Conservation (phyloP, 1,284 basidiomycete genomes). For the Laetiporus sulphureus region DNA sequence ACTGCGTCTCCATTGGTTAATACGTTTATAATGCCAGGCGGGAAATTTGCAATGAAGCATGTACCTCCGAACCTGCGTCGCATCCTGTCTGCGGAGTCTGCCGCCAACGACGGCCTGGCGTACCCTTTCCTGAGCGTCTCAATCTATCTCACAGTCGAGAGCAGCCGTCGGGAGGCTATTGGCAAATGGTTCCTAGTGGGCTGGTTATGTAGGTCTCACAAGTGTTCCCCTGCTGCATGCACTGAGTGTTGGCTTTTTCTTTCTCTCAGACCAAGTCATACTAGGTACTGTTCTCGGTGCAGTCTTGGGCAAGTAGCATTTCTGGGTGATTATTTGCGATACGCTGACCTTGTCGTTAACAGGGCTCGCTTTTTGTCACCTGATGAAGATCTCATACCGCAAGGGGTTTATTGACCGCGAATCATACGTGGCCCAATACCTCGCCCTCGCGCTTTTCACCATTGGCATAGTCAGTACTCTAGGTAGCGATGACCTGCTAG, state of each 20-base stretch:
- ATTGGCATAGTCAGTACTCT: conserved; percentile 75
- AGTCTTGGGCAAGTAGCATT: conserved; percentile 47
- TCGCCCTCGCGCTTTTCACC: conserved; percentile 78
- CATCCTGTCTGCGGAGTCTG: conserved; percentile 88
- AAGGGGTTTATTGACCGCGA: conserved; percentile 84
- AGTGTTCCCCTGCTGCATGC: neutral
- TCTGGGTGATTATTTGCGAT: neutral
- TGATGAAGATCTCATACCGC: conserved; percentile 80
- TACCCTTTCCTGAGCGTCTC: conserved; percentile 91
- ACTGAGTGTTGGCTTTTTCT: neutral
- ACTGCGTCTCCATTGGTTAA: conserved; percentile 36
- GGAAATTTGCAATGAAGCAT: conserved; percentile 83
- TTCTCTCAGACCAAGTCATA: conserved; percentile 71
- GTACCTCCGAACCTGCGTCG: conserved; percentile 83
- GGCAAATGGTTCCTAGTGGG: conserved; percentile 79
- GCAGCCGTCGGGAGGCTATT: conserved; percentile 57
- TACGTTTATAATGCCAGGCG: conserved; percentile 42
- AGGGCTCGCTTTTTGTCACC: conserved; percentile 68
- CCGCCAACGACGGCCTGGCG: conserved; percentile 82
- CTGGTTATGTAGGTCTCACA: conserved; percentile 55
- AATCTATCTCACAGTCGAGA: conserved; percentile 78
- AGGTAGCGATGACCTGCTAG: conserved; percentile 85
- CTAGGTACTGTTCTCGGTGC: conserved; percentile 76
- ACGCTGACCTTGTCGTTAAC: neutral
- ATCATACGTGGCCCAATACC: conserved; percentile 87